Evolutionary conservation across 495 filamentous ascomycete species (phyloP), one percentile per base, ranked within the genome.

Genomic region (Xylaria flabelliformis): DNA sequence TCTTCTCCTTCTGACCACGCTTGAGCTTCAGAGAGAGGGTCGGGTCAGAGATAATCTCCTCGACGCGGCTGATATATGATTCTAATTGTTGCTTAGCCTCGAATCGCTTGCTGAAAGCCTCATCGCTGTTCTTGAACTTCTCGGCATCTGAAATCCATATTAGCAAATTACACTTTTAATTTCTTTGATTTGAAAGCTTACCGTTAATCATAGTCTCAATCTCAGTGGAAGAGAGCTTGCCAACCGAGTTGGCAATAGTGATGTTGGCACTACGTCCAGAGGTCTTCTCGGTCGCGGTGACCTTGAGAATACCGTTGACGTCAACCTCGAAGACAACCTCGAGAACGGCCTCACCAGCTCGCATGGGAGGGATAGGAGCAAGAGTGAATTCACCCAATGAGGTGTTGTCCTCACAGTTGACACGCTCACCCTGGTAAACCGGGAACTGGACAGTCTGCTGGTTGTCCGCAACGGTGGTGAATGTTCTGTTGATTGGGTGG

Each of bases 251-350:
- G 81, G 94, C 95, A 85, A 99, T 99, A 79, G 97, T 98, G 83
- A 99, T 99, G 89, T 99, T 99, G 83, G 96, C 96, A 79, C 89
- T 95, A 78, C 97, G 94, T 76, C 96, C 96, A 58, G 97, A 98
- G 74, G 95, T 94, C 92, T 99, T 99, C 88, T 99, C 96, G 50
- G 94, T 97, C 74, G 96, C 96, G 74, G 97, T 99, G 76, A 99
- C 96, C 90, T 99, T 99, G 79, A 99, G 91, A 83, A 99, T 98
- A 91, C 96, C 96, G 86, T 99, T 99, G 88, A 98, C 96, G 76
- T 99, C 96, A 80, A 99, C 96, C 86, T 99, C 96, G 84, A 99
- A 98, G 80, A 98, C 95, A 77, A 95, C 93, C 84, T 99, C 96
- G 34, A 99, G 91, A 76, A 97, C 95, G 75, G 96, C 94, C 81